Conservation (phyloP, 495 filamentous ascomycete species). For the Trypethelium eluteriae region DNA sequence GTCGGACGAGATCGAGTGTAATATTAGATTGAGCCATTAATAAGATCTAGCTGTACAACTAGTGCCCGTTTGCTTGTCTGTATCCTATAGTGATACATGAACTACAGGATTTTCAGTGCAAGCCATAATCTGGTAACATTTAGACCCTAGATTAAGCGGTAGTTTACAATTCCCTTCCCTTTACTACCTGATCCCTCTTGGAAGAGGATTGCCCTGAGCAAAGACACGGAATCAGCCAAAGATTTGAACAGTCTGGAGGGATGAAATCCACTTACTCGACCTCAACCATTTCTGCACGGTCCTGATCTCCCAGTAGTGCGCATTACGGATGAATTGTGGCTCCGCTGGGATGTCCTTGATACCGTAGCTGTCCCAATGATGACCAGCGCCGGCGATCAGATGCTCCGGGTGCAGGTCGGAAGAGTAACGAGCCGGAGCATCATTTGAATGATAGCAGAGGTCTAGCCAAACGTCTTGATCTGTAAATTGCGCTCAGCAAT, state of each 20-base stretch:
- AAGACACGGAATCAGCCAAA: background rate
- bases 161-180: background rate
- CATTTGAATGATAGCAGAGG: slow-evolving; percentile 40
- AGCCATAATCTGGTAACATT: no score
- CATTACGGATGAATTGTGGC: slow-evolving; percentile 44
- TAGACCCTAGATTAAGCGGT: background rate
- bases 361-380: slow-evolving; percentile 46
- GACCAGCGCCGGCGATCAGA: slow-evolving; percentile 41
- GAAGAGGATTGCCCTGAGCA: background rate
- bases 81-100: no score
- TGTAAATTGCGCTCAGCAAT: slow-evolving; percentile 1
- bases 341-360: slow-evolving; percentile 41
- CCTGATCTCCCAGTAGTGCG: slow-evolving; percentile 44
- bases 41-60: no score
- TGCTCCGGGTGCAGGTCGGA: slow-evolving; percentile 39
- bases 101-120: no score
- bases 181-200: background rate
- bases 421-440: slow-evolving; percentile 30
- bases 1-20: no score
- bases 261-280: background rate
- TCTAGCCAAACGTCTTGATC: slow-evolving; percentile 41
- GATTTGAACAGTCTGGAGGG: background rate
- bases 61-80: no score
- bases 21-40: no score
- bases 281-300: slow-evolving; percentile 36